Percentiles rank a stretch among this genome's conserved stretches.
Conservation (phyloP, 805 yeast genomes). For the Yarrowia phangngaensis region DNA sequence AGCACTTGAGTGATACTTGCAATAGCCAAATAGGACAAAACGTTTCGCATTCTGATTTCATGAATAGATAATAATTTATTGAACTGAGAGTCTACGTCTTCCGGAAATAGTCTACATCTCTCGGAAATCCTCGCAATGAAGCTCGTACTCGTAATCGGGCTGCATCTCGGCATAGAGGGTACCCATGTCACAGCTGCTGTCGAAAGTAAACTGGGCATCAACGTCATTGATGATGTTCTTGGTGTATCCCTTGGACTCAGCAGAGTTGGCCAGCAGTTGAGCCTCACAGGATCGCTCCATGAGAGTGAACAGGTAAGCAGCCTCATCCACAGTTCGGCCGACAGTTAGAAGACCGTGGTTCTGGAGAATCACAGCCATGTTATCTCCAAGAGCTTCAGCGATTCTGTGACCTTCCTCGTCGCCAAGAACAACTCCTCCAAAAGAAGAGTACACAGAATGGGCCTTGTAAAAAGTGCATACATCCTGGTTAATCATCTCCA, state of each 20-base stretch:
- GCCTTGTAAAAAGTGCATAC: conserved; percentile 61
- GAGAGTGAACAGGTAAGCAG: conserved; percentile 60
- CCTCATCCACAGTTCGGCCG: conserved; percentile 69
- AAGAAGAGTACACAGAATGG: conserved; percentile 62
- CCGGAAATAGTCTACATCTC: conserved; percentile 1
- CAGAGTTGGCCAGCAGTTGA: conserved; percentile 62
- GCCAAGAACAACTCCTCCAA: conserved; percentile 77
- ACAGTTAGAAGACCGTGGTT: conserved; percentile 73
- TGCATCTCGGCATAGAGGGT: conserved; percentile 69
- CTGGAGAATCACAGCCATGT: conserved; percentile 57
- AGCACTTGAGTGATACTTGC: too few relatives aligned
- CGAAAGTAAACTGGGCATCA: conserved; percentile 63
- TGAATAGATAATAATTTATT: neutral
- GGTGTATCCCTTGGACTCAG: conserved; percentile 32
- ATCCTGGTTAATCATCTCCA: conserved; percentile 81
- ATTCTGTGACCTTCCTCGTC: conserved; percentile 58
- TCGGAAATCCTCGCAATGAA: conserved; percentile 28
- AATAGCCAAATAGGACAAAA: too few relatives aligned
- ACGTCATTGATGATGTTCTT: conserved; percentile 51
- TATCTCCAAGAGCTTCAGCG: conserved; percentile 59
- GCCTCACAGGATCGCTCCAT: conserved; percentile 63
- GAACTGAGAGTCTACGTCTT: conserved; percentile 1
- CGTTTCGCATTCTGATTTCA: too few relatives aligned
- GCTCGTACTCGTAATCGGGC: conserved; percentile 58
- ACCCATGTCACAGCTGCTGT: conserved; percentile 60